Conservation (phyloP, 2,329 filamentous ascomycete species). For the Thielaviopsis ethacetica region DNA sequence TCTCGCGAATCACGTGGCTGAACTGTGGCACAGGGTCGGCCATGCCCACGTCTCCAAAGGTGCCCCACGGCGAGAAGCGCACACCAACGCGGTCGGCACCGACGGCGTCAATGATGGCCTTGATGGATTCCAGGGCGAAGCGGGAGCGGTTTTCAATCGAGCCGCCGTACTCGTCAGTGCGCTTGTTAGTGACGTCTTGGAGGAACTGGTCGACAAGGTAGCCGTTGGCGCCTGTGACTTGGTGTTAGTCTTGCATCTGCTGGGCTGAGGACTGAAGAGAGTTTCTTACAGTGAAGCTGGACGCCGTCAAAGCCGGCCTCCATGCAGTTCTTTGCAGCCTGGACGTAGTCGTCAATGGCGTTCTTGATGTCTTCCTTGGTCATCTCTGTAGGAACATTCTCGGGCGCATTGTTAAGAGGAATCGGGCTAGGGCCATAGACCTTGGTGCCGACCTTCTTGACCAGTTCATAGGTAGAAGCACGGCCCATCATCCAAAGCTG, state of each 20-base stretch:
- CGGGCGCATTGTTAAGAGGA: slow-evolving; percentile 23
- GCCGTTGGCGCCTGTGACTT: slow-evolving; percentile 30
- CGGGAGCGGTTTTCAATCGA: slow-evolving; percentile 35
- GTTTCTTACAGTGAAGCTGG: slow-evolving; percentile 27
- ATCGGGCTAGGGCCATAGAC: slow-evolving; percentile 5
- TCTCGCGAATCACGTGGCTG: slow-evolving; percentile 32
- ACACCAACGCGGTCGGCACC: slow-evolving; percentile 36
- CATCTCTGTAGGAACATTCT: slow-evolving; percentile 46
- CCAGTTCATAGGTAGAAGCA: slow-evolving; percentile 30
- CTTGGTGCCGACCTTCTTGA: neutral
- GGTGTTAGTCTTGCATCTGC: neutral
- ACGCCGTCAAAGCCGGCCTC: slow-evolving; percentile 54
- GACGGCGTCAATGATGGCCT: slow-evolving; percentile 24
- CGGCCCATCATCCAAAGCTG: slow-evolving; percentile 52
- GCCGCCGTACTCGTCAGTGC: slow-evolving; percentile 39
- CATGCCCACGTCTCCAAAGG: slow-evolving; percentile 45
- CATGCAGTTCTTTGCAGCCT: slow-evolving; percentile 38
- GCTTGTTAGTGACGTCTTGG: slow-evolving; percentile 31
- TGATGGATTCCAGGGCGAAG: slow-evolving; percentile 32
- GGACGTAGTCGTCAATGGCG: slow-evolving; percentile 44
- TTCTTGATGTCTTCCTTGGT: slow-evolving; percentile 47
- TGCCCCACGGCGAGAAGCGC: slow-evolving; percentile 39
- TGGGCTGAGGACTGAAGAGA: neutral
- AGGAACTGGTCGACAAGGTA: slow-evolving; percentile 51
- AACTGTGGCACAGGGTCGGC: slow-evolving; percentile 37